Conservation (phyloP, 768 basidiomycete species). For the Rhizopogon vinicolor region DNA sequence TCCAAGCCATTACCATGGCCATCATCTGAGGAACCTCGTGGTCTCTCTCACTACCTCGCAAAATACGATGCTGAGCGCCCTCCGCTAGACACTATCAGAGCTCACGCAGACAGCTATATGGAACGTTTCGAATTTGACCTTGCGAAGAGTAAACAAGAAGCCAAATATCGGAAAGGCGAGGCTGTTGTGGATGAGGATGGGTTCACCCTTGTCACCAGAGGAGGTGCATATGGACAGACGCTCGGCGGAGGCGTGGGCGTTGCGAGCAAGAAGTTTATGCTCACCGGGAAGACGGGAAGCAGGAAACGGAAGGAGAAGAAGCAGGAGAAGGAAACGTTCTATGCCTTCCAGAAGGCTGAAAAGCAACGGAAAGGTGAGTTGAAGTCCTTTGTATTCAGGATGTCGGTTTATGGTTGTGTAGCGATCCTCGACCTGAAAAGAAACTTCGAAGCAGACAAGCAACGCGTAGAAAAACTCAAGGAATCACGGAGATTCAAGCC, state of each 20-base stretch:
- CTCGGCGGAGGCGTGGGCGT: slow-evolving; percentile 75
- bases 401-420: slow-evolving; percentile 17
- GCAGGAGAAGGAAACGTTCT: slow-evolving; percentile 69
- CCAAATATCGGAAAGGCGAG: slow-evolving; percentile 75
- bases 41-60: slow-evolving; percentile 67
- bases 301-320: slow-evolving; percentile 50
- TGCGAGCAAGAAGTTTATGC: slow-evolving; percentile 54
- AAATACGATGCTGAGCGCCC: slow-evolving; percentile 69
- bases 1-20: slow-evolving; percentile 62
- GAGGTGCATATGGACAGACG: slow-evolving; percentile 85
- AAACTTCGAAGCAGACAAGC: slow-evolving; percentile 88
- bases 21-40: slow-evolving; percentile 54
- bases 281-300: slow-evolving; percentile 29
- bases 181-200: slow-evolving; percentile 93
- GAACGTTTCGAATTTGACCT: slow-evolving; percentile 63
- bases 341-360: slow-evolving; percentile 88
- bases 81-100: slow-evolving; percentile 64
- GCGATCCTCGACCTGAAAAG: slow-evolving; percentile 59
- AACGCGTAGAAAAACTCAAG: slow-evolving; percentile 42
- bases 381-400: neutral
- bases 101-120: slow-evolving; percentile 79
- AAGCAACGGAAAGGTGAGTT: slow-evolving; percentile 76
- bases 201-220: slow-evolving; percentile 90
- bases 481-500: slow-evolving; percentile 81
- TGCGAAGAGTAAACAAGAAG: slow-evolving; percentile 54